Conservation (phyloP, 1,284 basidiomycete genomes). For the Cutaneotrichosporon cyanovorans region DNA sequence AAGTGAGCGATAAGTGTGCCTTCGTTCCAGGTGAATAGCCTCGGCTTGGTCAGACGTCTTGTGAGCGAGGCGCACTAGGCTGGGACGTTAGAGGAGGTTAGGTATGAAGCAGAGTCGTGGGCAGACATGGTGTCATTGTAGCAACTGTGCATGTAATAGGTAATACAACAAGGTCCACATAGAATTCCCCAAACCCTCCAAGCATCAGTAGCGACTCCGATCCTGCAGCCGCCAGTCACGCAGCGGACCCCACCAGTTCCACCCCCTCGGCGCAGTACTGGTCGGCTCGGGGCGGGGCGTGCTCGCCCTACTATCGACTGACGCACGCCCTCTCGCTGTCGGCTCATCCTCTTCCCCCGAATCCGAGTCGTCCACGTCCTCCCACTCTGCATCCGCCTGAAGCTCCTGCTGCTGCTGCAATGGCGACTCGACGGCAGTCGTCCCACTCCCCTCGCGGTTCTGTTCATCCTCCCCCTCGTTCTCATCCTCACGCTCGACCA, state of each 20-base stretch:
- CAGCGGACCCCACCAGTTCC: conserved; percentile 45
- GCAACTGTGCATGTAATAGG: neutral
- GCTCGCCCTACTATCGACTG: neutral
- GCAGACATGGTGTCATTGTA: neutral
- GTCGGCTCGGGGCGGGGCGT: neutral
- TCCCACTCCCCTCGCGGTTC: neutral
- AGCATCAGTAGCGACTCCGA: conserved; percentile 18
- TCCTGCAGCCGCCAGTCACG: conserved; percentile 38
- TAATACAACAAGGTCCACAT: conserved; percentile 6
- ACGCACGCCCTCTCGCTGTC: neutral
- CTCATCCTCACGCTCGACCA: neutral
- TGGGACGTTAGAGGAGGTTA: neutral
- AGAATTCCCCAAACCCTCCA: neutral
- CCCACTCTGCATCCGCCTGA: conserved; percentile 4
- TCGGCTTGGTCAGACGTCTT: no score
- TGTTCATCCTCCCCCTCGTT: neutral
- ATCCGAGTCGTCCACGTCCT: conserved; percentile 8
- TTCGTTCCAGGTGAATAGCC: no score
- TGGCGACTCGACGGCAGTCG: neutral
- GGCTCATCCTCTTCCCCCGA: neutral
- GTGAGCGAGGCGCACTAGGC: no score
- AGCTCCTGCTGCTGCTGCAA: neutral
- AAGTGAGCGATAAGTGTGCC: no score
- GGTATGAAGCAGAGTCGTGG: neutral
- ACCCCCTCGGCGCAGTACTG: conserved; percentile 12